phyloP scores from a whole-genome alignment of 2,329 filamentous ascomycete genomes.

The Emergomyces pasteurianus region DNA sequence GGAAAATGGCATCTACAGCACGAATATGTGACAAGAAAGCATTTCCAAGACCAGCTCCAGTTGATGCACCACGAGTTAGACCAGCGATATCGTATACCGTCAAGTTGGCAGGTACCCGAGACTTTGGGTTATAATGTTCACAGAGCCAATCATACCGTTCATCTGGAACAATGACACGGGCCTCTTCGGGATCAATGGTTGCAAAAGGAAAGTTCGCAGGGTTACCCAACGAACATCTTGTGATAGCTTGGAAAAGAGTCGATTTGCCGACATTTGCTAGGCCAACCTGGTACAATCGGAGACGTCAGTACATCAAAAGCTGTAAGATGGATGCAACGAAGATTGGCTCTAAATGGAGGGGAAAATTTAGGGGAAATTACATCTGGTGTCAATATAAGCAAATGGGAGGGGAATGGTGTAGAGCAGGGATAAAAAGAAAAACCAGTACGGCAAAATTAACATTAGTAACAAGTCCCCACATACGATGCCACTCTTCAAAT shows the following conservation, averaged over 20 bases:
- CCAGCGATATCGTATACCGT: slow-evolving; percentile 98
- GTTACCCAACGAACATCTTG: slow-evolving; percentile 93
- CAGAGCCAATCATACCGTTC: slow-evolving; percentile 92
- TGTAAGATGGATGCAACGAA: background rate
- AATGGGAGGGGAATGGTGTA: slow-evolving; percentile 11
- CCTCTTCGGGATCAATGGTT: slow-evolving; percentile 97
- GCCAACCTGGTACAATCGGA: slow-evolving; percentile 56
- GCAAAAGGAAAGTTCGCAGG: slow-evolving; percentile 99
- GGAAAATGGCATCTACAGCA: slow-evolving; percentile 95
- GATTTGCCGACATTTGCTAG: slow-evolving; percentile 99
- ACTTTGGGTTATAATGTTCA: slow-evolving; percentile 97
- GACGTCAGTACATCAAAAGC: background rate
- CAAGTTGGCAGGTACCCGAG: slow-evolving; percentile 87
- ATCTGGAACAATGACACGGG: slow-evolving; percentile 92
- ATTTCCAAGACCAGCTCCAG: slow-evolving; percentile 93
- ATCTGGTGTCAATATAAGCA: slow-evolving; percentile 4
- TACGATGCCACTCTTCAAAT: slow-evolving; percentile 94
- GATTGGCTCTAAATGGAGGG: background rate
- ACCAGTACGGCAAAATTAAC: slow-evolving; percentile 3
- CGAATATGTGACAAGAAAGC: slow-evolving; percentile 97
- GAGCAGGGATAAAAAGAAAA: slow-evolving; percentile 9
- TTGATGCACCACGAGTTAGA: slow-evolving; percentile 88
- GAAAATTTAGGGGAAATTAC: background rate
- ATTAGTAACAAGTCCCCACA: slow-evolving; percentile 47
- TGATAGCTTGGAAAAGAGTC: slow-evolving; percentile 98